Percentiles rank a stretch among this genome's conserved stretches.
Evolutionary conservation across 164 flowering plant species (phyloP).

Genomic region (Annona cherimola): DNA sequence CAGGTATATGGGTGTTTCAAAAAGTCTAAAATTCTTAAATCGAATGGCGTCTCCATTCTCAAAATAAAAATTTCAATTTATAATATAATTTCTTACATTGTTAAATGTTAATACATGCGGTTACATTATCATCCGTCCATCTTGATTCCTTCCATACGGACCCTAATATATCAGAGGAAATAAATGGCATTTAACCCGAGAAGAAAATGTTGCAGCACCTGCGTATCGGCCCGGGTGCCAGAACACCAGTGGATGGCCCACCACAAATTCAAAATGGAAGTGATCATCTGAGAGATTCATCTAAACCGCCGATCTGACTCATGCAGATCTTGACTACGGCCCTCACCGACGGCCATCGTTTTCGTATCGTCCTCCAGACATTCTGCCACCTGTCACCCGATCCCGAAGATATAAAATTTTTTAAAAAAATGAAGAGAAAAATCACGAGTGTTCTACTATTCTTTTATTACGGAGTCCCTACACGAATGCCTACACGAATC

Average conservation of each 20-base stretch:
- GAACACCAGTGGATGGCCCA: background rate
- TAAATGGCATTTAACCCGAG: background rate
- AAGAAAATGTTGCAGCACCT: background rate
- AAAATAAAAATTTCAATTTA: too few species aligned
- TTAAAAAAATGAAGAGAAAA: too few species aligned
- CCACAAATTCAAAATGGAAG: background rate
- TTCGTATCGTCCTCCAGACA: background rate
- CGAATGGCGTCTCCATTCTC: too few species aligned
- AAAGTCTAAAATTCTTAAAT: too few species aligned
- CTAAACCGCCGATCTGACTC: background rate
- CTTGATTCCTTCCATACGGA: slow-evolving; percentile 7
- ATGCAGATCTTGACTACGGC: background rate
- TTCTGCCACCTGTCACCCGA: background rate
- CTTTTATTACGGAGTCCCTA: too few species aligned
- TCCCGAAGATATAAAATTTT: background rate
- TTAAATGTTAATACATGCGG: too few species aligned
- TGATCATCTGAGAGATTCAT: background rate
- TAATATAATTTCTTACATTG: too few species aligned
- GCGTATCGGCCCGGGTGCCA: background rate
- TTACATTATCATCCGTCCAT: slow-evolving; percentile 6
- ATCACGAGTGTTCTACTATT: background rate
- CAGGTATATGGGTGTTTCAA: too few species aligned
- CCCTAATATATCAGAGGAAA: background rate
- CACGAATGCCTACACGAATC: too few species aligned
- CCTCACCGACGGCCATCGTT: background rate